Evolutionary conservation across 2,329 filamentous ascomycete species (phyloP).

Genomic region (Arthrobotrys pseudoclavata): DNA sequence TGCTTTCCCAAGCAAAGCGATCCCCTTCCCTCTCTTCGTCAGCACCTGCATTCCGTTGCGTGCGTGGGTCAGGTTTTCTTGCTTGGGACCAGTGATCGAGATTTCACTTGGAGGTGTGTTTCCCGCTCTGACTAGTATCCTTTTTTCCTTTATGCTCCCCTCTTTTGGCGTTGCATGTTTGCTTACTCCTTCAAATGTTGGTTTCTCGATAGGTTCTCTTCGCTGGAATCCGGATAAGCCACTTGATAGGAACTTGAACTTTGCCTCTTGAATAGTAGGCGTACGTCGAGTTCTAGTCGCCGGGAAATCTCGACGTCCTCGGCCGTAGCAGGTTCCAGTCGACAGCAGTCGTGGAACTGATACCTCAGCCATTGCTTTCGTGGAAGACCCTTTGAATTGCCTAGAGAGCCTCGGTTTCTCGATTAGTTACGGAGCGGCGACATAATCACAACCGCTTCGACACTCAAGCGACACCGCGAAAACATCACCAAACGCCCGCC

Average conservation of each 20-base stretch:
- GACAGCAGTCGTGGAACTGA: background rate
- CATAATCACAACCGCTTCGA: background rate
- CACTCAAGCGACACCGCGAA: slow-evolving; percentile 13
- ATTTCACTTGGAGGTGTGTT: slow-evolving; percentile 52
- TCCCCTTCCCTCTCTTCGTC: slow-evolving; percentile 37
- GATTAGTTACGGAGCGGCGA: background rate
- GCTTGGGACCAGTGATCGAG: slow-evolving; percentile 55
- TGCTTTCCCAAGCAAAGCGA: slow-evolving; percentile 53
- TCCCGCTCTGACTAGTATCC: slow-evolving; percentile 24
- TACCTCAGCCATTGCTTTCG: background rate
- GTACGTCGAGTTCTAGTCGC: slow-evolving; percentile 17
- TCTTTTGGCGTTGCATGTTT: slow-evolving; percentile 55
- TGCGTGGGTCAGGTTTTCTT: slow-evolving; percentile 58
- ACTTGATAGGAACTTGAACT: slow-evolving; percentile 22
- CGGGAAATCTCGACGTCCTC: slow-evolving; percentile 10
- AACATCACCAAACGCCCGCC: slow-evolving; percentile 13
- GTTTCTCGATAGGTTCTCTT: slow-evolving; percentile 43
- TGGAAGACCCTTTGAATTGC: background rate
- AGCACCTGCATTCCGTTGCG: slow-evolving; percentile 50
- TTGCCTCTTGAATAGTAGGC: slow-evolving; percentile 30
- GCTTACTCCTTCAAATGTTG: slow-evolving; percentile 48
- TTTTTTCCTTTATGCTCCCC: slow-evolving; percentile 42
- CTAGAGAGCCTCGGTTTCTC: background rate
- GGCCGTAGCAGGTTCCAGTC: background rate
- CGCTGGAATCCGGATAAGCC: slow-evolving; percentile 25